Evolutionary conservation across 495 filamentous ascomycete genomes (phyloP), one percentile per base, ranked within the genome.

Genomic region (Annulohypoxylon stygium): DNA sequence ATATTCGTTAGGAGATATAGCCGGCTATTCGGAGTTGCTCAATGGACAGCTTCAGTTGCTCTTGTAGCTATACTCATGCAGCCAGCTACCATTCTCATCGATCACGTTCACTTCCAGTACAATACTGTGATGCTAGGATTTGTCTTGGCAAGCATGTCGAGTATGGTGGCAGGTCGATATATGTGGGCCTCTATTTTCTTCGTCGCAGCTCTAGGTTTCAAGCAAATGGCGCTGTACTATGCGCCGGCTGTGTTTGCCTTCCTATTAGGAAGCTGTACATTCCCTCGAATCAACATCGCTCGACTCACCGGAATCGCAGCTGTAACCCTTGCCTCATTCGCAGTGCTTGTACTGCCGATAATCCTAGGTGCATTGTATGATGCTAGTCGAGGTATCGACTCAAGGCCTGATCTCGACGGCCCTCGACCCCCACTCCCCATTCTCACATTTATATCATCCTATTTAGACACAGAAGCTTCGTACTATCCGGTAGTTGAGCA

Each of bases 211-310:
- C 82, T 99, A 23, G 93, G 93, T 11, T 99, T 97, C 84, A 99
- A 99, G 84, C 96, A 99, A 79, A 99, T 99, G 96, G 96, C 95
- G 3, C 84, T 99, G 9, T 99, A 97, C 80, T 99, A 97, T 79
- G 94, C 96, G 2, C 94, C 97, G 0, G 90, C 90, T 11, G 90
- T 98, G 61, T 98, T 98, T 78, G 91, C 94, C 6, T 98, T 95
- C 75, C 90, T 99, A 1, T 84, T 98, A 5, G 95, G 96, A 7
- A 87, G 89, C 76, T 97, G 95, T 80, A 73, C 96, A 23, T 90
- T 92, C 65, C 94, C 94, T 6, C 85, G 87, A 9, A 82, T 94
- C 71, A 90, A 91, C 51, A 72, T 92, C n/a, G 53, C 84, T 1
- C 90, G 93, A 7, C 85, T 99, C 12, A 37, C 97, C 16, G 87